These are phyloP conservation scores for Tephrocybe sp. DNA, from an alignment of 768 basidiomycete genomes.

Conservation along the genomic window DNA sequence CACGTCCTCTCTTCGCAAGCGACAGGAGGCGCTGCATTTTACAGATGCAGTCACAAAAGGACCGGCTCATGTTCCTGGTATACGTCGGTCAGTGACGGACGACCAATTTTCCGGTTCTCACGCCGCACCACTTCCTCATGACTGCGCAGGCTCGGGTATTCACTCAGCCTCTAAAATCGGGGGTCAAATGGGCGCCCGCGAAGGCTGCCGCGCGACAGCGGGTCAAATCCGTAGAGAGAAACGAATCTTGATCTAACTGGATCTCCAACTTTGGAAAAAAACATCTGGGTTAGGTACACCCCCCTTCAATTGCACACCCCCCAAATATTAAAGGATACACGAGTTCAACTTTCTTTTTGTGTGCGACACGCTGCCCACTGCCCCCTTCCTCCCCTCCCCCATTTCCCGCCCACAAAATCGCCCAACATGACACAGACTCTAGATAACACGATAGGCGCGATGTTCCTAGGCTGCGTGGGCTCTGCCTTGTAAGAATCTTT, in stretches of 20 bases:
- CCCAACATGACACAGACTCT: conserved; percentile 29
- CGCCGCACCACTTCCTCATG: not conserved
- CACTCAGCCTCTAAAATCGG: not conserved
- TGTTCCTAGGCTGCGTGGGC: conserved; percentile 32
- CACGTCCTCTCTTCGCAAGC: not conserved
- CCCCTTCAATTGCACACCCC: not conserved
- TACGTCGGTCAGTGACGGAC: not conserved
- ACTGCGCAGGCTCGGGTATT: not conserved
- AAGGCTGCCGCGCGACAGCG: not conserved
- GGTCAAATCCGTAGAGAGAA: too few species aligned
- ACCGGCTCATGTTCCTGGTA: not conserved
- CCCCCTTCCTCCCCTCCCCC: not conserved
- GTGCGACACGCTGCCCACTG: not conserved
- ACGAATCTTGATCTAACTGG: not conserved
- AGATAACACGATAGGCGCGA: conserved; percentile 39
- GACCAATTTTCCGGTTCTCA: not conserved
- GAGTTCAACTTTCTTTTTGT: conserved; percentile 4
- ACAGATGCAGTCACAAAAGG: not conserved
- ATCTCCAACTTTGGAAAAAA: not conserved
- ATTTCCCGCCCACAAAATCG: conserved; percentile 11
- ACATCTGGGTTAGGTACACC: conserved; percentile 2
- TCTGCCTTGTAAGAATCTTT: conserved; percentile 30
- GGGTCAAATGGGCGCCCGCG: not conserved
- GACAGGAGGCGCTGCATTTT: not conserved
- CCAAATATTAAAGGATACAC: not conserved